Evolutionary conservation across 257 asterid species (phyloP), one percentile per base, ranked within the genome.

Genomic region (Ballota nigra): DNA sequence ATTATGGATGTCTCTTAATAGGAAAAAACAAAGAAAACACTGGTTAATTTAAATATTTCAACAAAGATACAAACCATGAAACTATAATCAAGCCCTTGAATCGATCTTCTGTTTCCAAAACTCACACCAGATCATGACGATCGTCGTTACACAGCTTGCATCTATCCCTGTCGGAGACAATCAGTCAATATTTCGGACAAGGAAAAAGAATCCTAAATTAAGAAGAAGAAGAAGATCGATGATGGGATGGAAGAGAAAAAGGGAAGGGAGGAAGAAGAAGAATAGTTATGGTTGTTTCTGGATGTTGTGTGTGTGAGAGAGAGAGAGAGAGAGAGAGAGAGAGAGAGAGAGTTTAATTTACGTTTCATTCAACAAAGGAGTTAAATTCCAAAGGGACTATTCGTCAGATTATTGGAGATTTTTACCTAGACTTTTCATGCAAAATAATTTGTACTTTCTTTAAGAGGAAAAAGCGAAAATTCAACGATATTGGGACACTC

Each of bases 341-440:
- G n/a, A n/a, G n/a, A n/a, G 78, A 55, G 70, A 33, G 64, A 43
- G 40, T 24, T 36, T 18, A 31, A 49, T 77, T 36, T 66, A 55
- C 47, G 69, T 69, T 69, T 65, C 49, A 72, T 79, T 83, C 81
- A 84, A 81, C 78, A 64, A 23, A 56, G 79, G 83, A 85, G 84
- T 75, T 84, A 61, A 80, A 84, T 81, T 76, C 82, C 74, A 73
- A 71, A 66, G 74, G 68, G 71, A 80, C 80, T 73, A 72, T 56
- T 75, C 73, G 70, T 78, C 71, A 73, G 67, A 70, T 74, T 28
- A 68, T 61, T 57, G 29, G 52, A 24, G 70, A 60, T 70, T 58
- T 75, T 75, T 71, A 77, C 82, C 82, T 71, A 76, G 86, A 84
- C 84, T 75, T 86, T 51, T 82, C 85, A 82, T 85, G 83, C 86